A percentile compares a stretch with the other conserved stretches of the same genome.
phyloP scores from a whole-genome alignment of 306 rosid genomes.

The Vigna trinervia region DNA sequence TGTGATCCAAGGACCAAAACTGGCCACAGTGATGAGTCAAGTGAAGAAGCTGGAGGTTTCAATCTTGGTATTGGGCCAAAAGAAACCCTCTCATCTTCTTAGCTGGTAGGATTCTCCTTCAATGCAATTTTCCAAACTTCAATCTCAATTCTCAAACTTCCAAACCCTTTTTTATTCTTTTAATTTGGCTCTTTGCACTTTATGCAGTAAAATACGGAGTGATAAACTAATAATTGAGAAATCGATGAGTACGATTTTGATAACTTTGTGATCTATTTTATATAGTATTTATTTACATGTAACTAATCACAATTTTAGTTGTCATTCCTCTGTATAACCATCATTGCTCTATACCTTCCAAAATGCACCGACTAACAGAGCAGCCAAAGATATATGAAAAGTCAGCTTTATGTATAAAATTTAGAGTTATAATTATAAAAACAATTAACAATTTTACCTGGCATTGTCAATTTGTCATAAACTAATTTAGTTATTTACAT shows the following conservation, averaged over 20 bases:
- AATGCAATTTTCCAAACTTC: not conserved
- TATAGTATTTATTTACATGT: not conserved
- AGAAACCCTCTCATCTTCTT: conserved; percentile 62
- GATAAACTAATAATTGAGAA: not conserved
- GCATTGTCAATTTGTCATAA: not conserved
- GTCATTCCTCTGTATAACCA: not conserved
- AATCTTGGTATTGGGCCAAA: conserved; percentile 85
- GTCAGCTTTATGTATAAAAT: not conserved
- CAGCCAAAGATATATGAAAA: not conserved
- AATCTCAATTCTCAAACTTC: not conserved
- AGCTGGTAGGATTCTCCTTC: conserved; percentile 64
- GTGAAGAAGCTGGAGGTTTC: conserved; percentile 91
- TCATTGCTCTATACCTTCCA: not conserved
- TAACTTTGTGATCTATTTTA: not conserved
- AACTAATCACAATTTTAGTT: not conserved
- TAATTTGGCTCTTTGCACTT: not conserved
- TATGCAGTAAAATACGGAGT: not conserved
- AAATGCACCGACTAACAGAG: not conserved
- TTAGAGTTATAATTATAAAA: not conserved
- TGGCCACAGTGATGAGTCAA: conserved; percentile 76
- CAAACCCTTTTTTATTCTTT: not conserved
- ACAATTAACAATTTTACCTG: not conserved
- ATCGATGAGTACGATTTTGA: not conserved
- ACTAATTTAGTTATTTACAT: no score
- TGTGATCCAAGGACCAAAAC: conserved; percentile 80